A percentile compares a stretch with the other conserved stretches of the same genome.
These are phyloP conservation scores for Boletus bicolor DNA, from an alignment of 768 basidiomycete species.

Conservation along the genomic window DNA sequence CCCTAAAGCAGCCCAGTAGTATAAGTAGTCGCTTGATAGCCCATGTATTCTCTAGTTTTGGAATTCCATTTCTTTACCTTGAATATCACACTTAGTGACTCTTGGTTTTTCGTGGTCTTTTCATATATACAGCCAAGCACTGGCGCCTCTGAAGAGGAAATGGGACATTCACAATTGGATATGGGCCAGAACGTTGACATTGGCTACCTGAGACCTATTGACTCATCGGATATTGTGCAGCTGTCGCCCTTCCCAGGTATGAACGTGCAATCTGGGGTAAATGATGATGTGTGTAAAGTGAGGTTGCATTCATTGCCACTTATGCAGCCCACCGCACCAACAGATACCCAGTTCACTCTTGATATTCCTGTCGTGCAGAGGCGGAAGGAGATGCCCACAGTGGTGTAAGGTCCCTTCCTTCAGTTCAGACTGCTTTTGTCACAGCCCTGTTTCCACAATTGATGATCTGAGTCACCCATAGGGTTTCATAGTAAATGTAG, in stretches of 20 bases:
- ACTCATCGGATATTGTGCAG: constrained; percentile 35
- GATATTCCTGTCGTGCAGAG: constrained; percentile 19
- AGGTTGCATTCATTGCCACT: neutral
- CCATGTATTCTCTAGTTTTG: no score
- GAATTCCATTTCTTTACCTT: no score
- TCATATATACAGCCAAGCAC: neutral
- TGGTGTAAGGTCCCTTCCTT: neutral
- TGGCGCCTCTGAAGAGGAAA: neutral
- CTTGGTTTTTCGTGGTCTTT: no score
- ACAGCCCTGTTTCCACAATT: neutral
- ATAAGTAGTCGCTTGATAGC: no score
- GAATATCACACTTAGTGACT: no score
- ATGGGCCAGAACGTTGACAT: constrained; percentile 39
- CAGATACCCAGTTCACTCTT: constrained; percentile 18
- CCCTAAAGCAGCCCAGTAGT: no score
- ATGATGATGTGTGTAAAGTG: neutral
- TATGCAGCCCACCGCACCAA: neutral
- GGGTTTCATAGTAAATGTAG: no score
- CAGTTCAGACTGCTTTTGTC: neutral
- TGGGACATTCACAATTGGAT: constrained; percentile 36
- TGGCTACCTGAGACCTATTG: constrained; percentile 39
- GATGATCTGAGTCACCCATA: neutral
- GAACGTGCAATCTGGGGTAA: neutral
- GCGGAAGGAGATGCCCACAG: neutral
- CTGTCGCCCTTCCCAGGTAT: constrained; percentile 28